These are phyloP conservation scores for Colletotrichum sp. DNA, from an alignment of 2,329 filamentous ascomycete species.

Conservation along the genomic window DNA sequence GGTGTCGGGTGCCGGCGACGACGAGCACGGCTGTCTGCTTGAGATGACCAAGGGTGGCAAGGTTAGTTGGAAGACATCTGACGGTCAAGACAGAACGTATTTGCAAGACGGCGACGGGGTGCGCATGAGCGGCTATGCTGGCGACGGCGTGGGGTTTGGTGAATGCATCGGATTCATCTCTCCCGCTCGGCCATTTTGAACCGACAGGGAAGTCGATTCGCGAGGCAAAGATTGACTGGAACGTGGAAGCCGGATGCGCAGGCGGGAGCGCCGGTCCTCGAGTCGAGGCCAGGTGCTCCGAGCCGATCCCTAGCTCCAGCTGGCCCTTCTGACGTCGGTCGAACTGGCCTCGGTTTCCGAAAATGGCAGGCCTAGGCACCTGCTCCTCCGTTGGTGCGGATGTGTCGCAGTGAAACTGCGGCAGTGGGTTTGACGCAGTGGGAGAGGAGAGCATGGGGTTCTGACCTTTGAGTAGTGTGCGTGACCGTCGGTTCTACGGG, in stretches of 20 bases:
- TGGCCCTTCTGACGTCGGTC: not conserved
- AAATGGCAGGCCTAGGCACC: not conserved
- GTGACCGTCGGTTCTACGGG: not conserved
- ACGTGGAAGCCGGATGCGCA: not conserved
- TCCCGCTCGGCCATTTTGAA: constrained; percentile 6
- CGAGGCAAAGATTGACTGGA: not conserved
- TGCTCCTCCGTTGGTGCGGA: constrained; percentile 5
- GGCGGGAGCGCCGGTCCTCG: not conserved
- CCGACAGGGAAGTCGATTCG: not conserved
- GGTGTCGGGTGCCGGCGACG: constrained; percentile 37
- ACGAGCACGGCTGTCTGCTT: constrained; percentile 43
- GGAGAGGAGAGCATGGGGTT: not conserved
- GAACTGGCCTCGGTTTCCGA: not conserved
- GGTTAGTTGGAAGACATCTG: constrained; percentile 28
- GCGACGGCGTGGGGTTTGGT: constrained; percentile 46
- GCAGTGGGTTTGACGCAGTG: not conserved
- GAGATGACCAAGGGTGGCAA: constrained; percentile 43
- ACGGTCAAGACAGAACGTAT: constrained; percentile 37
- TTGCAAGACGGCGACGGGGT: constrained; percentile 46
- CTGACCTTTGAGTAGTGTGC: not conserved
- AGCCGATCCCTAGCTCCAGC: not conserved
- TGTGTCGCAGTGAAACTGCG: not conserved
- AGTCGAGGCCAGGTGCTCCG: not conserved
- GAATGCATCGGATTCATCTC: constrained; percentile 34
- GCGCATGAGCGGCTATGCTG: constrained; percentile 40